Percentiles rank a stretch among this genome's conserved stretches.
These are phyloP conservation scores for Yamadazyma ubonensis DNA, from an alignment of 805 yeast species.

Conservation along the genomic window DNA sequence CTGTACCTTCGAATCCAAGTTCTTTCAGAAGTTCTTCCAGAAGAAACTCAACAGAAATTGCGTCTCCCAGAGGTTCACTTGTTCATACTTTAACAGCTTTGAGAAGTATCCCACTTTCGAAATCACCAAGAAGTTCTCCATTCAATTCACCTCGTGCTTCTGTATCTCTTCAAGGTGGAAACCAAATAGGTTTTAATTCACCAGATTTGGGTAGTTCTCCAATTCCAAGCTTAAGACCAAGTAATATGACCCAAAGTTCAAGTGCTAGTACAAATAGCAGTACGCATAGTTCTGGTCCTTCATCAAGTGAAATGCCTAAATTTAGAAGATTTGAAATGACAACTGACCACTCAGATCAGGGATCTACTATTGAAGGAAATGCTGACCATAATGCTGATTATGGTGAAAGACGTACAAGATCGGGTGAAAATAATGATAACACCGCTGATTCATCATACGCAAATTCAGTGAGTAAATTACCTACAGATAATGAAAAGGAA, in stretches of 20 bases:
- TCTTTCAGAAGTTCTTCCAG: conserved; percentile 37
- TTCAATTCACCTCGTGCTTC: conserved; percentile 51
- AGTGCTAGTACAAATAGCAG: not conserved
- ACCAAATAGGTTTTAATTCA: conserved; percentile 8
- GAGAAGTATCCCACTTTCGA: conserved; percentile 34
- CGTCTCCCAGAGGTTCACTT: conserved; percentile 41
- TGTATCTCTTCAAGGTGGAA: conserved; percentile 32
- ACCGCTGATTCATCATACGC: not conserved
- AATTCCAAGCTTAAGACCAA: conserved; percentile 22
- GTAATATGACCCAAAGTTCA: not conserved
- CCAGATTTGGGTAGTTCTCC: conserved; percentile 19
- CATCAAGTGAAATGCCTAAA: not conserved
- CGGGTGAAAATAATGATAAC: not conserved
- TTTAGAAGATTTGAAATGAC: not conserved
- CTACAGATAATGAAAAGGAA: not conserved
- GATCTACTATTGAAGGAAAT: not conserved
- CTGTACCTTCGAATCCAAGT: conserved; percentile 35
- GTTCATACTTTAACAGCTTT: conserved; percentile 41
- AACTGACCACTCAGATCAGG: not conserved
- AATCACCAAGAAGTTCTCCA: conserved; percentile 40
- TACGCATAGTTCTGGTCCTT: not conserved
- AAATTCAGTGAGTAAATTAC: not conserved
- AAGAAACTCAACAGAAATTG: conserved; percentile 34
- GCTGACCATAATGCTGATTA: not conserved
- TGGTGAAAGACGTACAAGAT: not conserved